Base-by-base conservation (phyloP, 805 yeast genomes). In the Barnettozyma sucrosica region DNA sequence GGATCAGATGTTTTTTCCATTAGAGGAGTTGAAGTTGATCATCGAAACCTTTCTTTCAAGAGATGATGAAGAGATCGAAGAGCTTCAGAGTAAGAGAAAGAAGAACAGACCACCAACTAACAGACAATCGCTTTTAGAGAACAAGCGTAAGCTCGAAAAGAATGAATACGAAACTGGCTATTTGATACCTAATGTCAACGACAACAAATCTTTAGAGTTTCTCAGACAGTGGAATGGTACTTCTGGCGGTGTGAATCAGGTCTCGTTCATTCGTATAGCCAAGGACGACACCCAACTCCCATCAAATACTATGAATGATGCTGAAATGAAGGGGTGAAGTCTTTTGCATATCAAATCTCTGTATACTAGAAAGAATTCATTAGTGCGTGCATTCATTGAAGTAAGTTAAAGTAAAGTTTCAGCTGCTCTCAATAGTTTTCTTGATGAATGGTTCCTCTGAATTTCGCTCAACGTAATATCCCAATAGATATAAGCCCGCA, bases 61-160 rank as follows among this genome's bases (percentile, higher is more conserved):
- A 63, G 83, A 82, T 58, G 86, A 84, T 57, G 89, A 79, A 14
- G 97, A 90, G 62, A 63, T 92, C 44, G 76, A 76, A n/a, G 70
- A 70, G 44, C 69, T 87, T 47, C 77, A 75, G 51, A 66, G 63
- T 5, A 78, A 74, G 46, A 79, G 96, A 70, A 78, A 96, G 62
- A 80, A 89, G n/a, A 95, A 95, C 16, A 77, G 98, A 68, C 96
- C 99, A 9, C 75, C 86, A 16, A 66, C 85, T 6, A 77, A 76
- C 51, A 80, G 80, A 60, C 96, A 88, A 58, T 81, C 80, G 54
- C 58, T 77, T 20, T 64, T 89, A 48, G 84, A 85, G 55, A 77
- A 75, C 53, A 77, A 77, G 58, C 72, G 72, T 41, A 80, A 83
- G 45, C 67, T 74, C 42, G 97, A 90, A 48, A 44, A 59, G 34